A percentile compares a stretch with the other conserved stretches of the same genome.
These are phyloP conservation scores for Solanum medicagineum DNA, from an alignment of 257 asterid species.

Conservation along the genomic window DNA sequence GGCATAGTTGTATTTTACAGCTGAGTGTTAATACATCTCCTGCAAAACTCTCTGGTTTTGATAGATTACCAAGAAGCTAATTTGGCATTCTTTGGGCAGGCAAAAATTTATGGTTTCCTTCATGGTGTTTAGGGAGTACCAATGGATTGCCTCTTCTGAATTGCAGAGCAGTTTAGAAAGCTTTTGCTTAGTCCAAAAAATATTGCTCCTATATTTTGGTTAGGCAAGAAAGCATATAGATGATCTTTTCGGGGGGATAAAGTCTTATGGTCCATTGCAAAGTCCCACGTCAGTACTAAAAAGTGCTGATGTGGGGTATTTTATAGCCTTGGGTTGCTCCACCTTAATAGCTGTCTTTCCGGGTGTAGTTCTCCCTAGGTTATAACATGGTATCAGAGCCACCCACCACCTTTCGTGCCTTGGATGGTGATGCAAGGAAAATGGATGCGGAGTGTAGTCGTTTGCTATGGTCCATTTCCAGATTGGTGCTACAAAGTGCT, in stretches of 20 bases:
- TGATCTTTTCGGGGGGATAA: background rate
- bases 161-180: background rate
- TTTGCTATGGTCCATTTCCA: background rate
- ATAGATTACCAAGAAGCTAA: background rate
- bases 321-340: background rate
- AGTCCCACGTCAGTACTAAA: background rate
- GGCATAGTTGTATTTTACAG: background rate
- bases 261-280: background rate
- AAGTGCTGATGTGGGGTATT: background rate
- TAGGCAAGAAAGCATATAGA: background rate
- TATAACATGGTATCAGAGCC: background rate
- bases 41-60: background rate
- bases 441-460: no score
- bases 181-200: background rate
- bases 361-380: background rate
- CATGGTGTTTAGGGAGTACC: background rate
- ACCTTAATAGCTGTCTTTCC: background rate
- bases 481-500: background rate
- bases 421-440: no score
- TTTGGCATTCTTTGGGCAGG: background rate
- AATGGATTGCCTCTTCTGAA: background rate
- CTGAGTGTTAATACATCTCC: background rate
- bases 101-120: background rate
- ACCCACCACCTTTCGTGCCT: no score
- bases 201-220: background rate